Evolutionary conservation across 2,329 filamentous ascomycete genomes (phyloP), one percentile per base, ranked within the genome.

Genomic region (Penicillium sp.): DNA sequence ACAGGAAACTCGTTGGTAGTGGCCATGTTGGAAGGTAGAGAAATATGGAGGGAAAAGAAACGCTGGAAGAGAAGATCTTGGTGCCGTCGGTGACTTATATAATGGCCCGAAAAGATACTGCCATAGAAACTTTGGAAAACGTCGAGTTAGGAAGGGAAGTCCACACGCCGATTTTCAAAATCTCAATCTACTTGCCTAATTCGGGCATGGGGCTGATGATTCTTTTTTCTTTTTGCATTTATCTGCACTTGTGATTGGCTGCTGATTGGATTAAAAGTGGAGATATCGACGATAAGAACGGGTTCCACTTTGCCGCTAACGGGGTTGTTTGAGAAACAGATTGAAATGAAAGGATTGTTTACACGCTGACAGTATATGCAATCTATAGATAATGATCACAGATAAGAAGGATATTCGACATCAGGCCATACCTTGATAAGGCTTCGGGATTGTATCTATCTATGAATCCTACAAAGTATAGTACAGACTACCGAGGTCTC

Each of bases 1-100:
- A 84, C 74, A 48, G 88, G 82, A 62, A 93, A 81, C 56, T 86
- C 79, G 64, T 83, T 86, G 62, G 89, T 93, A 52, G 89, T 90
- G 45, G 70, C 68, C 82, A 87, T 87, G 64, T 65, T 82, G 74
- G 74, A 56, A 63, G 14, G 13, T 14, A 33, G 31, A 56, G 56
- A 21, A n/a, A 48, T 11, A 48, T 48, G 24, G n/a, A 48, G n/a
- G 33, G 13, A 48, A 48, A 16, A 29, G 16, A 48, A 48, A 21
- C 14, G 27, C 24, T 29, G 45, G 31, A 3, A 14, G 16, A 29
- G 27, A 22, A 8, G 11, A 19, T 1, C 3, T 19, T 42, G 19
- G 39, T 39, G 19, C 35, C 3, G 39, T 19, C 42, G 33, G 42
- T 24, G 35, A 24, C 16, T 24, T 50, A 39, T 35, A 49, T 49